Conservation (phyloP, 1,284 basidiomycete genomes). For the Ustilago trichophora region DNA sequence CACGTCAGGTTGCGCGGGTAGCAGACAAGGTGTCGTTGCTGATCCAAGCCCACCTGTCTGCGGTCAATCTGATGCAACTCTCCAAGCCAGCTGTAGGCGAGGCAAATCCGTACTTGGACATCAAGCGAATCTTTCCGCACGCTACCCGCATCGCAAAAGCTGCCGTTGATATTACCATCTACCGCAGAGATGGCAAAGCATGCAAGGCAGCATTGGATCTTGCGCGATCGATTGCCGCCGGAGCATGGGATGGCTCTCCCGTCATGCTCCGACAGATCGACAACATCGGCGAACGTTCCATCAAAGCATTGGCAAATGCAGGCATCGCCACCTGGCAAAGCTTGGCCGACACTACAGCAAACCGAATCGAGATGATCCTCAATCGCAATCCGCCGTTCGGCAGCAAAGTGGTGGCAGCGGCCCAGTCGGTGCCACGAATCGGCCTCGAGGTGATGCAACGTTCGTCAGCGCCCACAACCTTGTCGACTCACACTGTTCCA, state of each 20-base stretch:
- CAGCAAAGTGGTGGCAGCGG: slow-evolving; percentile 34
- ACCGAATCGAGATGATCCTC: slow-evolving; percentile 53
- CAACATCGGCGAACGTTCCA: slow-evolving; percentile 79
- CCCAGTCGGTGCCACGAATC: slow-evolving; percentile 41
- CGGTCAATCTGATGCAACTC: slow-evolving; percentile 41
- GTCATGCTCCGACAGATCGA: slow-evolving; percentile 80
- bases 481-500: background rate
- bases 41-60: slow-evolving; percentile 50
- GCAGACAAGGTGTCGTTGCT: slow-evolving; percentile 57
- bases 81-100: slow-evolving; percentile 21
- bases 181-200: slow-evolving; percentile 37
- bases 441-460: slow-evolving; percentile 36
- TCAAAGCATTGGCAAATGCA: slow-evolving; percentile 46
- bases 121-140: slow-evolving; percentile 36
- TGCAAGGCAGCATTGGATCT: slow-evolving; percentile 48
- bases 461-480: slow-evolving; percentile 8
- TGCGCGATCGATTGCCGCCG: slow-evolving; percentile 72
- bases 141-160: slow-evolving; percentile 44
- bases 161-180: slow-evolving; percentile 41
- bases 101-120: slow-evolving; percentile 32
- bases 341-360: slow-evolving; percentile 27
- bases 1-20: slow-evolving; percentile 33
- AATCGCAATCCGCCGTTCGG: slow-evolving; percentile 54
- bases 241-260: slow-evolving; percentile 84
- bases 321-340: slow-evolving; percentile 37